Base-by-base conservation (phyloP, 1,284 basidiomycete species). In the Prillingera fragicola region DNA sequence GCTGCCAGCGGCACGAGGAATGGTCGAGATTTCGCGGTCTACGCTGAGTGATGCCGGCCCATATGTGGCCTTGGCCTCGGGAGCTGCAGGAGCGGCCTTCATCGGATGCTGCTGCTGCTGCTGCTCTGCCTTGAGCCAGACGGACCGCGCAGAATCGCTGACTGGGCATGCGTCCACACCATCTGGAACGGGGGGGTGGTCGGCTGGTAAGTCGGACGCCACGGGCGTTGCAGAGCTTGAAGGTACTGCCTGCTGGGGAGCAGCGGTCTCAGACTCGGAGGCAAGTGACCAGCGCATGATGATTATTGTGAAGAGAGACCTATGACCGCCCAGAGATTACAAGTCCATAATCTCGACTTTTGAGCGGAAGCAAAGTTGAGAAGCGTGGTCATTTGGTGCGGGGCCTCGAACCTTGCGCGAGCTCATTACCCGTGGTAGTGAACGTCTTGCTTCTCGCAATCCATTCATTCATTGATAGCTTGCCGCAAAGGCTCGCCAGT, bases 21-120 rank as follows among this genome's bases (percentile, higher is more conserved):
- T 97, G 13, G 88, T 87, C 5, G 92, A 96, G 22, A 81, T 77
- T 62, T 87, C 85, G 50, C 92, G 82, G 9, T 85, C 78, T 8
- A 73, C 76, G 12, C 59, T 59, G 6, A 67, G 50, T 12, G 18
- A n/a, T n/a, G n/a, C n/a, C n/a, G n/a, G n/a, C n/a, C n/a, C n/a
- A n/a, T n/a, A n/a, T 25, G 18, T 14, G 6, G n/a, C 39, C 29
- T 10, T 32, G 17, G 15, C 41, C 9, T 81, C 82, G 49, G 85
- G 74, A 42, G 72, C 49, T 36, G 56, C 41, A 25, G 58, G 37
- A n/a, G 51, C 58, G 36, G 65, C 48, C 12, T 68, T 55, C 54
- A 46, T 69, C 45, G 37, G 73, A 54, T 38, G 73, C 46, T 47
- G 68, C 33, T 48, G 42, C n/a, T 54, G 39, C 6, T 48, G 43